Evolutionary conservation across 805 yeast species (phyloP).

Genomic region (Candida suzukii): DNA sequence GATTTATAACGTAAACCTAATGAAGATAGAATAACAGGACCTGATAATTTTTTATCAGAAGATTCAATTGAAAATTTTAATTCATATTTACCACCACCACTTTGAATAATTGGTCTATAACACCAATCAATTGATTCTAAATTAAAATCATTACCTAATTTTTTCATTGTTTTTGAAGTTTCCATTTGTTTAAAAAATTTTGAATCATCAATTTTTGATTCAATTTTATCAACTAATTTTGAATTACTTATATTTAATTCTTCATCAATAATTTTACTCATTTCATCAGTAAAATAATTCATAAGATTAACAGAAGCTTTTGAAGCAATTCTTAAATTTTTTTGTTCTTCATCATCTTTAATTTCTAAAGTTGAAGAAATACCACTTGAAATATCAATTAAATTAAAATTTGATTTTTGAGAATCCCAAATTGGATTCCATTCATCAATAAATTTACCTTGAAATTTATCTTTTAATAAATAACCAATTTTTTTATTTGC

Average conservation of each 20-base stretch:
- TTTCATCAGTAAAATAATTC: slow-evolving; percentile 78
- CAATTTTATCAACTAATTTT: slow-evolving; percentile 67
- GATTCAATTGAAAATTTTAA: slow-evolving; percentile 79
- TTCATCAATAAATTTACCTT: slow-evolving; percentile 79
- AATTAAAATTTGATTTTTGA: slow-evolving; percentile 24
- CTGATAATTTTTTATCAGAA: slow-evolving; percentile 54
- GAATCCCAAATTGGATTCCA: slow-evolving; percentile 47
- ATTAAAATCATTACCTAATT: slow-evolving; percentile 65
- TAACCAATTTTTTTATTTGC: slow-evolving; percentile 48
- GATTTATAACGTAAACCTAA: slow-evolving; percentile 82
- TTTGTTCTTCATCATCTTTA: slow-evolving; percentile 76
- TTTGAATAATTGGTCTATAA: slow-evolving; percentile 83
- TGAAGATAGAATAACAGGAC: slow-evolving; percentile 76
- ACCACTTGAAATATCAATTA: slow-evolving; percentile 47
- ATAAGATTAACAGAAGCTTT: slow-evolving; percentile 73
- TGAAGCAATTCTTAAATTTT: slow-evolving; percentile 59
- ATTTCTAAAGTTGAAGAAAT: slow-evolving; percentile 55
- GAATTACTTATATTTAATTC: slow-evolving; percentile 70
- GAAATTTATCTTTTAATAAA: slow-evolving; percentile 68
- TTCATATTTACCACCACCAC: slow-evolving; percentile 82
- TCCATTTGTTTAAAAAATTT: slow-evolving; percentile 52
- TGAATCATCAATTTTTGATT: slow-evolving; percentile 74
- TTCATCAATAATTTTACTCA: slow-evolving; percentile 83
- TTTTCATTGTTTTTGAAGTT: slow-evolving; percentile 39
- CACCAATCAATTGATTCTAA: slow-evolving; percentile 84